Percentiles rank a stretch among this genome's conserved stretches.
Evolutionary conservation across 2,329 filamentous ascomycete genomes (phyloP).

Genomic region (Arthrinium puccinioides): DNA sequence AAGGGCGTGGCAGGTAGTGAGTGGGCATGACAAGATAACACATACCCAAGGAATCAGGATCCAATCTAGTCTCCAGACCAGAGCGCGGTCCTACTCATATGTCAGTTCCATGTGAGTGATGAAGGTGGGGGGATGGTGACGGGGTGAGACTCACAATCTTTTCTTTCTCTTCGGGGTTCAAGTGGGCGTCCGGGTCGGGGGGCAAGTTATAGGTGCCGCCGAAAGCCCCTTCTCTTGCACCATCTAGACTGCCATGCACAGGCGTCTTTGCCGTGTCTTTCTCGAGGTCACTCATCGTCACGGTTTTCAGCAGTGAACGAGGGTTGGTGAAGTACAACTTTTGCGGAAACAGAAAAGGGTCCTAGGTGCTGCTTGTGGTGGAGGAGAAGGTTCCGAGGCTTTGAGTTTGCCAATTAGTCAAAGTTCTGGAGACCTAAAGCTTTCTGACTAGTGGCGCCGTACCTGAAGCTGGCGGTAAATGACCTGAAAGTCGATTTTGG

Average conservation of each 20-base stretch:
- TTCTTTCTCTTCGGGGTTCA: slow-evolving; percentile 48
- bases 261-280: slow-evolving; percentile 7
- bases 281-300: slow-evolving; percentile 20
- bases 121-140: background rate
- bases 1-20: too few species aligned
- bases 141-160: slow-evolving; percentile 36
- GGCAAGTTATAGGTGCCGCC: slow-evolving; percentile 12
- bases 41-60: slow-evolving; percentile 28
- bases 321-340: background rate
- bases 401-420: too few species aligned
- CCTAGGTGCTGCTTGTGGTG: too few species aligned
- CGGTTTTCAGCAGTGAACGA: background rate
- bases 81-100: slow-evolving; percentile 20
- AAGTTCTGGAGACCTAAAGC: too few species aligned
- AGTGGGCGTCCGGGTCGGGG: slow-evolving; percentile 48
- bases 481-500: too few species aligned
- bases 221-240: background rate
- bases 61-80: slow-evolving; percentile 24
- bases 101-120: slow-evolving; percentile 4
- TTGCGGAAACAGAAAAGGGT: slow-evolving; percentile 1
- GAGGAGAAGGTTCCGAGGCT: too few species aligned
- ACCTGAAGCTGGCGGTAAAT: too few species aligned
- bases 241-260: background rate
- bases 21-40: slow-evolving; percentile 3
- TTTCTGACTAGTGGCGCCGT: too few species aligned